Base-by-base conservation (phyloP, 257 asterid species). In the Ballota nigra region DNA sequence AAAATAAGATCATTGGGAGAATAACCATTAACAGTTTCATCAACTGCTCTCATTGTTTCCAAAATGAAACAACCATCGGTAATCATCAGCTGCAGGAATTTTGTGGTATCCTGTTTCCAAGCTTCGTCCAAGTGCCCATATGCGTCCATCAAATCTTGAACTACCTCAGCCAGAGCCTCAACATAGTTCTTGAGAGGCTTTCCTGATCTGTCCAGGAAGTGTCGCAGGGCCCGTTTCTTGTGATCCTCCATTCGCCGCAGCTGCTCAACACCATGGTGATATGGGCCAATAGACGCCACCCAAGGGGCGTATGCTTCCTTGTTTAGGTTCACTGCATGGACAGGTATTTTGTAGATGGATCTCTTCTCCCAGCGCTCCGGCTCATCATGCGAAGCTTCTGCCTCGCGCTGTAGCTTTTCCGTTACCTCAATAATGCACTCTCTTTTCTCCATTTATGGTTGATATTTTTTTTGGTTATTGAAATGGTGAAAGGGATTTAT, bases 191-290 rank as follows among this genome's bases (percentile, higher is more conserved):
- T 10, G 18, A 68, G 41, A 0, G 78, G n/a, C 58, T 63, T 75
- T 11, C 36, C 49, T 0, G 76, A 59, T 62, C 86, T 58, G 19
- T 15, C n/a, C 15, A 76, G 68, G 75, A 76, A 81, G 1, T 61
- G 84, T 0, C 75, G 68, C 1, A 84, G 75, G 23, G 80, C 86
- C 13, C 86, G 63, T 18, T 67, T 49, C 68, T 84, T 84, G 75
- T 83, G 82, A 16, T 22, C 77, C 65, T 84, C 86, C 88, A 81
- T 62, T 4, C 18, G 29, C 51, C 15, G 49, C 67, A 62, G 22
- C 40, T 62, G 67, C 49, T 62, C 51, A 16, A 33, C 67, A 11
- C 5, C 40, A 16, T 62, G 67, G 29, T 62, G 49, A 24, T 62
- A 62, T 2, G 67, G 67, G 9, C 67, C 67, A 16, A 62, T 33